A percentile compares a stretch with the other conserved stretches of the same genome.
Conservation (phyloP, 306 rosid species). For the Alnus glutinosa region DNA sequence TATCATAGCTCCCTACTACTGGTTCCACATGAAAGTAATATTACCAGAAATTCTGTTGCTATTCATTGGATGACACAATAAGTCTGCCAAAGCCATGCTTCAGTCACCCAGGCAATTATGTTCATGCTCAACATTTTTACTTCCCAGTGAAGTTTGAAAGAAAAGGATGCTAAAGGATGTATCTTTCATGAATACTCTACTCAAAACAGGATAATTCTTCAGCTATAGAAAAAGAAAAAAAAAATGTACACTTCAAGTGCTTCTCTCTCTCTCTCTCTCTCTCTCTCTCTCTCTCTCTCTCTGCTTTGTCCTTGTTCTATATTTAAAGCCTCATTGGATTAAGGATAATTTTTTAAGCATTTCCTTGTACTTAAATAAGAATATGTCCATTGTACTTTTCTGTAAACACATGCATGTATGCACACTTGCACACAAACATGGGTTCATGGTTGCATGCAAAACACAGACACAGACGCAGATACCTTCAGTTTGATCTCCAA, state of each 20-base stretch:
- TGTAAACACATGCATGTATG: neutral
- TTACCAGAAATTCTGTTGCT: neutral
- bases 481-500: conserved; percentile 57
- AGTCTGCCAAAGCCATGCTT: neutral
- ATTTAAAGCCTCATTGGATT: neutral
- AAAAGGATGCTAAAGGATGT: neutral
- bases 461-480: conserved; percentile 1
- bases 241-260: neutral
- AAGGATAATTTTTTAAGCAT: neutral
- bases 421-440: neutral
- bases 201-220: neutral
- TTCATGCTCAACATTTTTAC: neutral
- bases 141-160: too few relatives aligned
- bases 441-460: neutral
- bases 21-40: neutral
- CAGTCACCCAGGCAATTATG: neutral
- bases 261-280: too few relatives aligned
- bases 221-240: neutral
- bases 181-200: neutral
- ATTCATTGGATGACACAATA: neutral
- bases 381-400: neutral
- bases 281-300: too few relatives aligned
- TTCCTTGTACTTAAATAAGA: neutral
- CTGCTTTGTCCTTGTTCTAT: neutral
- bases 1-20: neutral